These are phyloP conservation scores for Candida rishiriensis DNA, from an alignment of 805 yeast genomes.

Conservation along the genomic window DNA sequence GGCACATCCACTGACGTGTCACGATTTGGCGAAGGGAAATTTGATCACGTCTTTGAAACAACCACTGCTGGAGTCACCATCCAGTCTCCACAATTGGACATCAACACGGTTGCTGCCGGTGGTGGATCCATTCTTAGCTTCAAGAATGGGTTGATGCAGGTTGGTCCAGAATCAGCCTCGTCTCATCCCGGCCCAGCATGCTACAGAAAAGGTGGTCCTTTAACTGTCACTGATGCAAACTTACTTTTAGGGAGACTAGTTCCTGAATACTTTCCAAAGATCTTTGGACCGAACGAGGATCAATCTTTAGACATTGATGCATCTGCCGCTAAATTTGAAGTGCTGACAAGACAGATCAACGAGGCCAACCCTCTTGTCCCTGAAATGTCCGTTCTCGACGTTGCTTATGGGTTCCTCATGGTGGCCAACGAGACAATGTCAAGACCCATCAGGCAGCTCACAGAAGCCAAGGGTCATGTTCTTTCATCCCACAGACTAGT, in stretches of 20 bases:
- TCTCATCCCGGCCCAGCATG: conserved; percentile 92
- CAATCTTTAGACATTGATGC: conserved; percentile 59
- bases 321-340: conserved; percentile 45
- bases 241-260: conserved; percentile 65
- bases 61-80: conserved; percentile 79
- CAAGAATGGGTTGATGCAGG: conserved; percentile 69
- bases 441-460: conserved; percentile 79
- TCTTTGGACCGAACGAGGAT: conserved; percentile 78
- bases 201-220: conserved; percentile 78
- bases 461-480: conserved; percentile 79
- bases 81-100: conserved; percentile 80
- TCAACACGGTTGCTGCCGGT: conserved; percentile 81
- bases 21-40: conserved; percentile 59
- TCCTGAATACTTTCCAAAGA: conserved; percentile 73
- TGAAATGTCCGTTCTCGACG: conserved; percentile 53
- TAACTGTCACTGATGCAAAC: conserved; percentile 85
- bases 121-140: conserved; percentile 70
- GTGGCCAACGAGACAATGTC: conserved; percentile 90
- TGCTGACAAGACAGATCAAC: conserved; percentile 55
- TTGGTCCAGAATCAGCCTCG: conserved; percentile 84
- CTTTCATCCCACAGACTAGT: conserved; percentile 66
- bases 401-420: conserved; percentile 75
- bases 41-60: conserved; percentile 79
- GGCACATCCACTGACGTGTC: conserved; percentile 88
- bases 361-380: conserved; percentile 37